A percentile compares a stretch with the other conserved stretches of the same genome.
Evolutionary conservation across 805 yeast species (phyloP).

Genomic region (Blastobotrys attinorum): DNA sequence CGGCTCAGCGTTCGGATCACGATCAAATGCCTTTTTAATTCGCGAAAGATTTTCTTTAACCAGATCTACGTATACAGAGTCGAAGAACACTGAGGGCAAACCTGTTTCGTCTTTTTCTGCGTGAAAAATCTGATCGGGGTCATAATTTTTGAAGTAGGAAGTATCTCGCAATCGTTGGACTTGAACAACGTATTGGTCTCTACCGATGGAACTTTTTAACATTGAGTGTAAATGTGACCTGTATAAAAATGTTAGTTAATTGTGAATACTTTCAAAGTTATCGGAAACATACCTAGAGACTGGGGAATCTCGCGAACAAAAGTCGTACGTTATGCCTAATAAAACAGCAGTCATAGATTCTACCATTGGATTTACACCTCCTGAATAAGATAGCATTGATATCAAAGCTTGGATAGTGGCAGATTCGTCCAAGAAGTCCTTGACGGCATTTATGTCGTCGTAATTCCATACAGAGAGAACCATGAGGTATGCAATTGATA

Average conservation of each 20-base stretch:
- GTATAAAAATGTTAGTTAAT: conserved; percentile 10
- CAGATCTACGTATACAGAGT: conserved; percentile 51
- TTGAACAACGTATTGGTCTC: conserved; percentile 67
- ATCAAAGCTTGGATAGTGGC: conserved; percentile 61
- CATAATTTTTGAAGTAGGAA: conserved; percentile 46
- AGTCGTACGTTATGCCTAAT: conserved; percentile 75
- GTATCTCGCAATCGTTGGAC: conserved; percentile 65
- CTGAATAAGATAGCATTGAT: conserved; percentile 49
- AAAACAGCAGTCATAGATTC: conserved; percentile 68
- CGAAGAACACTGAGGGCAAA: conserved; percentile 75
- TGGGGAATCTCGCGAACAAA: conserved; percentile 51
- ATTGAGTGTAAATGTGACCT: conserved; percentile 54
- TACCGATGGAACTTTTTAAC: conserved; percentile 66
- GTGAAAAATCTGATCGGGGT: conserved; percentile 40
- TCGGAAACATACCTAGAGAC: conserved; percentile 22
- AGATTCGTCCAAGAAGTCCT: conserved; percentile 63
- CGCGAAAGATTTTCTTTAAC: conserved; percentile 64
- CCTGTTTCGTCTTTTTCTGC: conserved; percentile 73
- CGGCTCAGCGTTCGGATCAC: conserved; percentile 71
- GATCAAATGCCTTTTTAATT: conserved; percentile 60
- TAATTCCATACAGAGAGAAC: conserved; percentile 67
- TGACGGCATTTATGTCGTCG: conserved; percentile 67
- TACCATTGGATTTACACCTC: conserved; percentile 41
- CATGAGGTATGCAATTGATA: conserved; percentile 70
- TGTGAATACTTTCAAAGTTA: not conserved